Base-by-base conservation (phyloP, 768 basidiomycete species). In the Lactarius psammicola region DNA sequence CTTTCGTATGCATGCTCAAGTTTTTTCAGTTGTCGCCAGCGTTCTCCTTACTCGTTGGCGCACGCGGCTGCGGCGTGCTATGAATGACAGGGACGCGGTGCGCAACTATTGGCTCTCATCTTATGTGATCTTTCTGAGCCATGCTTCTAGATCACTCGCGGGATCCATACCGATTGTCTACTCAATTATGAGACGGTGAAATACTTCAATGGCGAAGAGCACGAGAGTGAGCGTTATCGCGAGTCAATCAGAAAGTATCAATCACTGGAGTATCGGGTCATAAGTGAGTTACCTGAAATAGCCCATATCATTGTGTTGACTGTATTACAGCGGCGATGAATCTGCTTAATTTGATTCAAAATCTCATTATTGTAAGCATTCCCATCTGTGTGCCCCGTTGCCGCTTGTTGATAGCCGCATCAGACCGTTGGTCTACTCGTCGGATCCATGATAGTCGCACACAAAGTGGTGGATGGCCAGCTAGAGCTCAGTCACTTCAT, bases 181-280 rank as follows among this genome's bases (percentile, higher is more conserved):
- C 81, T 92, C 59, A 90, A 90, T 72, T 91, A 90, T 66, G 89
- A 90, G 75, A 93, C 92, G 5, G 88, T 94, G 71, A 95, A 92
- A 75, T 92, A 92, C 74, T 95, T 94, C 73, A 86, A 86, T n/a
- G 89, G 92, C 18, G 94, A 96, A 75, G 81, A 84, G 28, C 85
- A 93, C 70, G 94, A 95, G 73, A 82, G 82, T 20, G 80, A 80
- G 51, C 82, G 94, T 34, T 94, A 93, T 72, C 74, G 78, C 13
- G 82, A 87, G 17, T 90, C 93, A 3, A 82, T 95, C 67, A 74
- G 80, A 18, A 81, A 87, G 60, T 94, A 93, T 70, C 94, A 95
- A 71, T 75, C 75, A 10, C 75, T 89, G 56, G 91, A 94, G 71
- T 87, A 85, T 74, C 85, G 80, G 72, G 91, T 93, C 62, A 86